Base-by-base conservation (phyloP, 257 asterid genomes). In the Solanum dulcamara region DNA sequence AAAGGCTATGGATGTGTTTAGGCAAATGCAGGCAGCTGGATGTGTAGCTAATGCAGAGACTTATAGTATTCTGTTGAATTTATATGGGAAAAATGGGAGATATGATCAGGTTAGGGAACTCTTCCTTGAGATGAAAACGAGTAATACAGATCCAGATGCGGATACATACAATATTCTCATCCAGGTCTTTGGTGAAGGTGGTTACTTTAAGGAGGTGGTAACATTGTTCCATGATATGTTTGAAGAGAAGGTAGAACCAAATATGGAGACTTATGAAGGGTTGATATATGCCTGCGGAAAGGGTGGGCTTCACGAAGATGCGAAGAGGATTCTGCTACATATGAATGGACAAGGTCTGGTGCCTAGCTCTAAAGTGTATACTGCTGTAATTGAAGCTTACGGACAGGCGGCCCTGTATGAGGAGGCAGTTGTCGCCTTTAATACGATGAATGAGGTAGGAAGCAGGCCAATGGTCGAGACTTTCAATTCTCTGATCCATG, bases 151-250 rank as follows among this genome's bases (percentile, higher is more conserved):
- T 77, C 98, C 98, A 0, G 97, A 94, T 91, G 98, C 96, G 1
- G 95, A 91, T 83, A 93, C 99, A 2, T 96, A 94, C 80, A 96
- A 96, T 90, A 95, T 94, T 86, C 98, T 96, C 37, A 94, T 95
- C 26, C 93, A 91, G 80, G 99, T 95, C 59, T 96, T 95, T 81
- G 98, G 98, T 55, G 98, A 95, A 88, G 98, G 99, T 17, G 99
- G 98, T 59, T 96, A 96, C 89, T 96, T 96, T 89, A 95, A 95
- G 93, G 99, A 96, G 93, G 98, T 95, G 83, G 99, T 96, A 86
- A 95, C 99, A 62, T 91, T 96, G 93, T 96, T 93, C 90, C 95
- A 91, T 89, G 99, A 96, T 88, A 95, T 96, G 98, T 89, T 92
- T 37, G 98, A 96, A 82, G 99, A 95, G 91, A 93, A 92, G 32